Evolutionary conservation across 305 asterid species (phyloP).

Genomic region (Rubia tinctorum): DNA sequence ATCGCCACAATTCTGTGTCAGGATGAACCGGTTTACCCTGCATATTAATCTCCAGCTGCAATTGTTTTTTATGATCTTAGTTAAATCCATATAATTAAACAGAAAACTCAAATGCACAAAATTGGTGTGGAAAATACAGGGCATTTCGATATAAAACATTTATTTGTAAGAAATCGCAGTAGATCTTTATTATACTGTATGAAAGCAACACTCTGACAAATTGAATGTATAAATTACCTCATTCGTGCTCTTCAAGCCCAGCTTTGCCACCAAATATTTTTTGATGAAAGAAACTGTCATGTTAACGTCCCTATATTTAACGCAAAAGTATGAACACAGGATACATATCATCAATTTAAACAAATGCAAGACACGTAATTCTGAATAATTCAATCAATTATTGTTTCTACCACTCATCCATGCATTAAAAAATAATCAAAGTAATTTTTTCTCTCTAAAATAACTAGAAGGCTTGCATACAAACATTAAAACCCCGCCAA

Average conservation of each 20-base stretch:
- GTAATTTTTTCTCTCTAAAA: no score
- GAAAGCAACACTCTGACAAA: no score
- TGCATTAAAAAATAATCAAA: no score
- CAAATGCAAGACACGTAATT: no score
- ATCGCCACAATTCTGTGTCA: slow-evolving; percentile 38
- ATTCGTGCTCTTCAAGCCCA: slow-evolving; percentile 27
- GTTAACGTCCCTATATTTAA: slow-evolving; percentile 27
- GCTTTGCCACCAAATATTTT: slow-evolving; percentile 29
- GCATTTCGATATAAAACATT: no score
- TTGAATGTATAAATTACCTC: slow-evolving; percentile 22
- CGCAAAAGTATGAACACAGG: background rate
- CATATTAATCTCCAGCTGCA: slow-evolving; percentile 68
- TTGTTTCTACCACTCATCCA: no score
- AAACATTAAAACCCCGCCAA: no score
- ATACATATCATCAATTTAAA: background rate
- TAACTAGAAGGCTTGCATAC: no score
- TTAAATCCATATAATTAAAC: background rate
- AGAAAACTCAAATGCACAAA: no score
- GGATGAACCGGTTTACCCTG: slow-evolving; percentile 59
- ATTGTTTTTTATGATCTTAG: background rate
- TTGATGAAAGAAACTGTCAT: slow-evolving; percentile 29
- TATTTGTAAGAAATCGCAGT: no score
- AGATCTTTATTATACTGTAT: no score
- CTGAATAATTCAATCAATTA: background rate
- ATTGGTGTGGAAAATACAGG: no score